Evolutionary conservation across 139 green algal species (phyloP).

Genomic region (Closterium sp.): DNA sequence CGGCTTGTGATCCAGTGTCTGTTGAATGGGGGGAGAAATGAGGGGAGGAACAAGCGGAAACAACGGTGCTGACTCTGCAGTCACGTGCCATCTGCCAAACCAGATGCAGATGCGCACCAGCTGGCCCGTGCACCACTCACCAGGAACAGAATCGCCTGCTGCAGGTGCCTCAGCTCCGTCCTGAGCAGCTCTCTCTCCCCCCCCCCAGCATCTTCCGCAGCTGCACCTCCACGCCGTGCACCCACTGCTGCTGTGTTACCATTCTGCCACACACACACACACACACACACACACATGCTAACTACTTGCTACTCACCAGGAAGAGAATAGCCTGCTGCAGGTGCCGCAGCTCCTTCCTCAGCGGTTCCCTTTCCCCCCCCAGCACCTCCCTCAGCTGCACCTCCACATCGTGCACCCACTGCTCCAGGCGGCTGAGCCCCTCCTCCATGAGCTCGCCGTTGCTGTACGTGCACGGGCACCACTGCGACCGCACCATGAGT

Average conservation of each 20-base stretch:
- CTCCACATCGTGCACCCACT: slow-evolving; percentile 9
- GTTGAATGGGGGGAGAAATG: not conserved
- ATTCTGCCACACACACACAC: not conserved
- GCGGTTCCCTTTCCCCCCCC: not conserved
- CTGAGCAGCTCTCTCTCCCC: not conserved
- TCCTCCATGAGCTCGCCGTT: slow-evolving; percentile 15
- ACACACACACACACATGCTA: too few relatives aligned
- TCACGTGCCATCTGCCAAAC: not conserved
- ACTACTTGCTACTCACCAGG: not conserved
- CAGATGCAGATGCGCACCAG: not conserved
- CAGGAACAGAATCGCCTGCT: not conserved
- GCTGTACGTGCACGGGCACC: slow-evolving; percentile 38
- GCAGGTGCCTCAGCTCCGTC: slow-evolving; percentile 11
- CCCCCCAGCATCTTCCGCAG: not conserved
- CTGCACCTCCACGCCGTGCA: not conserved
- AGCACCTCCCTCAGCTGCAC: not conserved
- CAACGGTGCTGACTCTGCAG: too few relatives aligned
- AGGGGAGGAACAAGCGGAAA: not conserved
- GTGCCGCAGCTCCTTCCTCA: slow-evolving; percentile 25
- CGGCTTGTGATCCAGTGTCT: not conserved
- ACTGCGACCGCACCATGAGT: slow-evolving; percentile 8
- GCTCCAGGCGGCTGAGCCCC: slow-evolving; percentile 5
- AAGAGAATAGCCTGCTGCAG: slow-evolving; percentile 6
- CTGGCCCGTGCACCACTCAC: not conserved
- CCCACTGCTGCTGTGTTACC: not conserved